Percentiles rank a stretch among this genome's conserved stretches.
Evolutionary conservation across 495 filamentous ascomycete genomes (phyloP).

Genomic region (Neurospora tetrasperma): DNA sequence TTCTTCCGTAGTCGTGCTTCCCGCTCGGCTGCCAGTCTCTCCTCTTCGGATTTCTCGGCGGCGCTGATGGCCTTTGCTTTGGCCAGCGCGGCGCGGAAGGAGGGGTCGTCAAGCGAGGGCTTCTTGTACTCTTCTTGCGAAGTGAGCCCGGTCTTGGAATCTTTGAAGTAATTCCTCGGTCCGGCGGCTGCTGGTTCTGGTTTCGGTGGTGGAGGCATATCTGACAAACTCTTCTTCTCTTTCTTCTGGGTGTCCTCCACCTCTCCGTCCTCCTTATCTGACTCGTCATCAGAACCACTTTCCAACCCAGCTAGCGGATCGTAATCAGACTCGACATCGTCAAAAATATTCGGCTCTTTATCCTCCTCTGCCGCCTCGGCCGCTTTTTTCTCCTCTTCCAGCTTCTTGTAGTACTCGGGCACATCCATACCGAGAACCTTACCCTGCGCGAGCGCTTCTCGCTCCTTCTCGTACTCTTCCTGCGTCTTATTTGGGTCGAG

Average conservation of each 20-base stretch:
- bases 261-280: constrained; percentile 17
- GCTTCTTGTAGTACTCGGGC: constrained; percentile 46
- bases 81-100: constrained; percentile 72
- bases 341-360: constrained; percentile 69
- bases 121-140: constrained; percentile 38
- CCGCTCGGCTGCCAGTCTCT: constrained; percentile 36
- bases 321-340: constrained; percentile 76
- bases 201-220: constrained; percentile 36
- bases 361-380: constrained; percentile 45
- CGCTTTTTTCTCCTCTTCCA: constrained; percentile 22
- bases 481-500: constrained; percentile 22
- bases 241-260: constrained; percentile 6
- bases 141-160: constrained; percentile 33
- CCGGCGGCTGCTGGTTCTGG: constrained; percentile 17
- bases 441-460: constrained; percentile 47
- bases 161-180: constrained; percentile 49
- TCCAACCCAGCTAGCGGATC: constrained; percentile 71
- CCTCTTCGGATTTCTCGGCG: constrained; percentile 35
- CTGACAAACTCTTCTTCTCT: constrained; percentile 7
- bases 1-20: constrained; percentile 62
- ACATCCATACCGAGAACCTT: constrained; percentile 74
- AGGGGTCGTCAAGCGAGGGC: constrained; percentile 57
- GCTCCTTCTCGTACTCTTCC: constrained; percentile 28
- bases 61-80: constrained; percentile 66
- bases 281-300: constrained; percentile 36